Conservation (phyloP, 2,329 filamentous ascomycete species). For the Fusarium hainanense region DNA sequence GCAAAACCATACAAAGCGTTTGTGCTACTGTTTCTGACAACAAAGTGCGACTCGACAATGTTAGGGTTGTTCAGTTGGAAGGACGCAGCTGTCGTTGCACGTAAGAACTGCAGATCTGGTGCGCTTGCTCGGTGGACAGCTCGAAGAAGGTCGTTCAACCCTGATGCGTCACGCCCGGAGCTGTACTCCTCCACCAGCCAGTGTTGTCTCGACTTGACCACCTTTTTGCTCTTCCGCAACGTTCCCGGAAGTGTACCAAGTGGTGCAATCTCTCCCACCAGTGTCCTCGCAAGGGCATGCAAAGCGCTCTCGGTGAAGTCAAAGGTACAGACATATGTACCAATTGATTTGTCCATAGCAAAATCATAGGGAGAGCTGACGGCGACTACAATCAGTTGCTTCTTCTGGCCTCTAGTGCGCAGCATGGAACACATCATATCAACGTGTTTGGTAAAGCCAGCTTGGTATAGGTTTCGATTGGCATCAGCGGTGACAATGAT, state of each 20-base stretch:
- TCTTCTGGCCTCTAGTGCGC: conserved; percentile 80
- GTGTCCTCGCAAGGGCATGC: conserved; percentile 81
- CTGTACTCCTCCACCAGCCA: conserved; percentile 95
- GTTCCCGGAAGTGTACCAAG: conserved; percentile 75
- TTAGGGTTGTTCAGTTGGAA: conserved; percentile 79
- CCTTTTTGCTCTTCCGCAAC: conserved; percentile 86
- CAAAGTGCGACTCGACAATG: conserved; percentile 86
- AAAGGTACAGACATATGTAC: conserved; percentile 94
- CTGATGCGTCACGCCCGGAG: conserved; percentile 77
- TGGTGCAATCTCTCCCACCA: conserved; percentile 79
- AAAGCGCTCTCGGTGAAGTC: conserved; percentile 95
- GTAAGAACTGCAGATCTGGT: conserved; percentile 75
- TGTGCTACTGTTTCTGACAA: conserved; percentile 93
- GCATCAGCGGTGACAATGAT: conserved; percentile 94
- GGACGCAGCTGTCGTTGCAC: conserved; percentile 75
- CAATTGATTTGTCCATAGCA: conserved; percentile 88
- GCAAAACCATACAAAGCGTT: conserved; percentile 92
- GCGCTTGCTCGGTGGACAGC: conserved; percentile 74
- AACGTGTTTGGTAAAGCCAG: conserved; percentile 95
- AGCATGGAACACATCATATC: conserved; percentile 94
- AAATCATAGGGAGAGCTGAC: conserved; percentile 98
- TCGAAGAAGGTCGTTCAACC: conserved; percentile 79
- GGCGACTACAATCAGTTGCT: conserved; percentile 88
- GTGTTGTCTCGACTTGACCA: conserved; percentile 88
- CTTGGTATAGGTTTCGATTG: conserved; percentile 92